Conservation (phyloP, 257 asterid species). For the Solanum appendiculatum region DNA sequence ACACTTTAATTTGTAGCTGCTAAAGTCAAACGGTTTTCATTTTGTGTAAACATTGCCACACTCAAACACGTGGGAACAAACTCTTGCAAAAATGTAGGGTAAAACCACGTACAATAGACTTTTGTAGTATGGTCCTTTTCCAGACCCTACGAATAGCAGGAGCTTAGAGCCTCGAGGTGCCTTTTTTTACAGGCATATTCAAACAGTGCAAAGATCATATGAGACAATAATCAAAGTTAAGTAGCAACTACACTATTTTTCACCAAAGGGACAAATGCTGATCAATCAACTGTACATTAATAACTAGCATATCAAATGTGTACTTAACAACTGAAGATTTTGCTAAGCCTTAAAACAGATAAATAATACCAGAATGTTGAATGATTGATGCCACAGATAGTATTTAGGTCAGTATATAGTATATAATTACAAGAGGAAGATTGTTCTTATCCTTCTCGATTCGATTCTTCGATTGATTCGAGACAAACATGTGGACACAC, state of each 20-base stretch:
- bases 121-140: background rate
- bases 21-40: too few relatives aligned
- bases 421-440: background rate
- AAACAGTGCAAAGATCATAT: background rate
- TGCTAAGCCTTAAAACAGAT: background rate
- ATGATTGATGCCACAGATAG: background rate
- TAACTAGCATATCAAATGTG: background rate
- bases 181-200: background rate
- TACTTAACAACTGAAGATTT: background rate
- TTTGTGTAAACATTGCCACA: background rate
- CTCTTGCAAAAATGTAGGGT: fast-evolving
- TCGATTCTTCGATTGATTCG: conserved; percentile 35
- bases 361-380: background rate
- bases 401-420: background rate
- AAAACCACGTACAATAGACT: background rate
- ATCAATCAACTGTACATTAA: background rate
- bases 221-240: background rate
- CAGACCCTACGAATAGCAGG: background rate
- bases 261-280: background rate
- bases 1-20: background rate
- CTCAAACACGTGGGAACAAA: background rate
- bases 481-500: conserved; percentile 66
- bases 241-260: background rate
- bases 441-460: conserved; percentile 4
- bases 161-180: background rate